phyloP scores from a whole-genome alignment of 2,329 filamentous ascomycete genomes.

The Phialophora chinensis region DNA sequence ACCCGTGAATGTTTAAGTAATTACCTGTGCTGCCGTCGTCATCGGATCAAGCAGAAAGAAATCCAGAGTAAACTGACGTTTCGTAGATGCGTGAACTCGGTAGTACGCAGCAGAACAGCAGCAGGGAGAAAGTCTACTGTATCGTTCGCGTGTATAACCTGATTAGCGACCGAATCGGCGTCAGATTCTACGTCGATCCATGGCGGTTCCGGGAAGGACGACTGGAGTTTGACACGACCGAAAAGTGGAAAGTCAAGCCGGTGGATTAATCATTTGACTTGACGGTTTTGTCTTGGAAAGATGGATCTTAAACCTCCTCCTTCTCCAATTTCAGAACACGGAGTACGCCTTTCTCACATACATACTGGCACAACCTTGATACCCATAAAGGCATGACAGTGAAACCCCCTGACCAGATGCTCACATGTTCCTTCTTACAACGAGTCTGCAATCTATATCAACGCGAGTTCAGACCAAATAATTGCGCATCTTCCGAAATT shows the following conservation, averaged over 20 bases:
- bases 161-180: slow-evolving; percentile 19
- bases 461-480: no score
- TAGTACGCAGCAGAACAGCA: slow-evolving; percentile 9
- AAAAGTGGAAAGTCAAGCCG: slow-evolving; percentile 24
- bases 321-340: no score
- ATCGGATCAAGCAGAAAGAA: background rate
- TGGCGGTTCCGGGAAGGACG: slow-evolving; percentile 24
- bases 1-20: background rate
- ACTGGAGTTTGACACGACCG: slow-evolving; percentile 22
- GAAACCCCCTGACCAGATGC: no score
- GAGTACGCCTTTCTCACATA: no score
- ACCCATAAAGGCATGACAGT: no score
- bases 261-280: background rate
- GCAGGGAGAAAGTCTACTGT: slow-evolving; percentile 16
- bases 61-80: slow-evolving; percentile 7
- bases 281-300: background rate
- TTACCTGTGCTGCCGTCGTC: background rate
- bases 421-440: no score
- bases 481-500: no score
- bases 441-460: no score
- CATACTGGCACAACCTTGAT: no score
- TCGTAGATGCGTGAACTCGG: slow-evolving; percentile 20
- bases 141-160: slow-evolving; percentile 28
- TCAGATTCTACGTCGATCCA: slow-evolving; percentile 25
- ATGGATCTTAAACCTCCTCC: no score